These are phyloP conservation scores for Triticum aestivum DNA, from an alignment of 176 grass and related monocot genomes.

Conservation along the genomic window DNA sequence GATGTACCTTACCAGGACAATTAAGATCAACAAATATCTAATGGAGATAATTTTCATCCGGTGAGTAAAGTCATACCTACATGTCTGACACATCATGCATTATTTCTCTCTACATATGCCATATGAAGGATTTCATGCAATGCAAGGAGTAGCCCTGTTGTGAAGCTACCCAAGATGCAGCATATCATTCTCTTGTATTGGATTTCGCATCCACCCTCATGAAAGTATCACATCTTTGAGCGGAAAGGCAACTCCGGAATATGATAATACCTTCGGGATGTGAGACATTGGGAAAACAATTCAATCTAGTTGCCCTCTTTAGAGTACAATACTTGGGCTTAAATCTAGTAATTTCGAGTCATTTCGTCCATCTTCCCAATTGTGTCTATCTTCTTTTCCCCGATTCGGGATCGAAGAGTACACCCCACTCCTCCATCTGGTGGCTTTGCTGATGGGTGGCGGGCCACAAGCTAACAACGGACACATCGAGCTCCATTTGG, in stretches of 20 bases:
- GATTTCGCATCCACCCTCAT: not conserved
- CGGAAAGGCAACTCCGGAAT: not conserved
- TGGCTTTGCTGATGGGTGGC: too few species aligned
- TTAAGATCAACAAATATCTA: not conserved
- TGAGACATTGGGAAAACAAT: too few species aligned
- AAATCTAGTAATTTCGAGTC: not conserved
- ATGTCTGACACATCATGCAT: too few species aligned
- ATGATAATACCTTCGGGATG: not conserved
- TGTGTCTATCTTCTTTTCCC: too few species aligned
- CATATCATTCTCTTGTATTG: not conserved
- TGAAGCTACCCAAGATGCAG: not conserved
- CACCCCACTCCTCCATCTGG: too few species aligned
- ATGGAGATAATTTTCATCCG: not conserved
- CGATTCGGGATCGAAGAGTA: too few species aligned
- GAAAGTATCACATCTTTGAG: not conserved
- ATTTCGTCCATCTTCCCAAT: not conserved
- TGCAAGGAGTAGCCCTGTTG: too few species aligned
- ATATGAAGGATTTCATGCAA: not conserved
- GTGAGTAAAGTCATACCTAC: not conserved
- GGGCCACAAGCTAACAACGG: too few species aligned
- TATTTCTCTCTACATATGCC: not conserved
- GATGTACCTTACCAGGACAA: too few species aligned
- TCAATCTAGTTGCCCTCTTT: too few species aligned
- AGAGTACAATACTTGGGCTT: too few species aligned
- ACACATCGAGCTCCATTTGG: too few species aligned